Percentiles rank a stretch among this genome's conserved stretches.
phyloP scores from a whole-genome alignment of 768 basidiomycete genomes.

The Naganishia randhawae region DNA sequence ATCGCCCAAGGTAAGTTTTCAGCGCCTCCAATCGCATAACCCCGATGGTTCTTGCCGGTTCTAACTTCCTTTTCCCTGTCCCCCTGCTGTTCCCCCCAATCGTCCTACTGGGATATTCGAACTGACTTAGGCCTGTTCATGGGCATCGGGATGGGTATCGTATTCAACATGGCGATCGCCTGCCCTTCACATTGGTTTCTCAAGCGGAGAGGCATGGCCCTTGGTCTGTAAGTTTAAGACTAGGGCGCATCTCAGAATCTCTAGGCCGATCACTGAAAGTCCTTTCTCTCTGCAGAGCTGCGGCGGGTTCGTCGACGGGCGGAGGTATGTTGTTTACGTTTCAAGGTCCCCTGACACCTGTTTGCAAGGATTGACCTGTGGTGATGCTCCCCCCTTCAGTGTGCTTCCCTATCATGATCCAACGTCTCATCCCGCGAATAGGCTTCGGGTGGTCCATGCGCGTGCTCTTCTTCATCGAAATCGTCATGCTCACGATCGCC shows the following conservation, averaged over 20 bases:
- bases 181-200: slow-evolving; percentile 56
- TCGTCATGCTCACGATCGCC: slow-evolving; percentile 23
- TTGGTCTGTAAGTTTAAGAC: slow-evolving; percentile 47
- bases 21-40: too few species aligned
- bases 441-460: slow-evolving; percentile 26
- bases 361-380: not conserved
- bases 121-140: not conserved
- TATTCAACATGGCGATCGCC: slow-evolving; percentile 57
- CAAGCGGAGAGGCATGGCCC: slow-evolving; percentile 52
- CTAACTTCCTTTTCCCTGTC: not conserved
- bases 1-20: slow-evolving; percentile 39
- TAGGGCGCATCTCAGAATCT: slow-evolving; percentile 31
- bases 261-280: not conserved
- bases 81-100: too few species aligned
- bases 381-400: not conserved
- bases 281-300: not conserved
- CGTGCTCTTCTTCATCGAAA: slow-evolving; percentile 9
- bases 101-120: not conserved
- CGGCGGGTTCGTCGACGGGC: slow-evolving; percentile 17
- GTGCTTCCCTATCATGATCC: slow-evolving; percentile 23
- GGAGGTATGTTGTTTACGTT: not conserved
- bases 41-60: not conserved
- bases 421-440: slow-evolving; percentile 21
- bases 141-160: slow-evolving; percentile 57
- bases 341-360: not conserved